Conservation (phyloP, 192 early-diverging fungal genomes). For the Oehlia diaphana region DNA sequence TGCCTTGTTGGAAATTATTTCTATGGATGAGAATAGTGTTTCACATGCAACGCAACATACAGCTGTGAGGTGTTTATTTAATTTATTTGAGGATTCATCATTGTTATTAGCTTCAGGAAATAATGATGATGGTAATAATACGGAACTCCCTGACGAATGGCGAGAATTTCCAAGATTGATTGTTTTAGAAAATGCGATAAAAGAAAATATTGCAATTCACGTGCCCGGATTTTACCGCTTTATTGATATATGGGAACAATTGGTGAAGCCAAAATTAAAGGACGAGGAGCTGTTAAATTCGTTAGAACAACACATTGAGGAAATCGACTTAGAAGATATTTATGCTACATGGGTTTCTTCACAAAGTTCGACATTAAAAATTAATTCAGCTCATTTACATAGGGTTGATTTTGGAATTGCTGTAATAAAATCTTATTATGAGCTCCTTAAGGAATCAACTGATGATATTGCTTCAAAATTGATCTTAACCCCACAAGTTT, state of each 20-base stretch:
- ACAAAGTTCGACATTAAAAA: neutral
- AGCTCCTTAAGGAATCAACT: neutral
- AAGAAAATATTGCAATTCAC: conserved; percentile 32
- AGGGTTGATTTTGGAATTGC: neutral
- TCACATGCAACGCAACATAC: neutral
- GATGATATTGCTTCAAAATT: conserved; percentile 7
- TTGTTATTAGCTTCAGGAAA: conserved; percentile 9
- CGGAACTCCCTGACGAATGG: conserved; percentile 10
- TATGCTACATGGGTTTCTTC: conserved; percentile 1
- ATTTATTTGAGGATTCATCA: conserved; percentile 26
- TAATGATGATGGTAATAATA: neutral
- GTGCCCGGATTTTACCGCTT: conserved; percentile 33
- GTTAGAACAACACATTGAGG: neutral
- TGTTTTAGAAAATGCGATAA: conserved; percentile 26
- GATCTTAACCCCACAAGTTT: conserved; percentile 23
- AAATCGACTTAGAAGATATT: conserved; percentile 17
- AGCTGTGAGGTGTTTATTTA: conserved; percentile 22
- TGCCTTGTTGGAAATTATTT: conserved; percentile 12
- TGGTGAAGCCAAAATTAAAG: conserved; percentile 3
- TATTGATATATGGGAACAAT: conserved; percentile 20
- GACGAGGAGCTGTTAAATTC: neutral
- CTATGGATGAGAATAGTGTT: neutral
- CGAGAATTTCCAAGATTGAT: conserved; percentile 24
- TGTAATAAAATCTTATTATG: conserved; percentile 20
- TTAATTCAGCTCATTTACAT: neutral